Evolutionary conservation across 345 rosid genomes (phyloP).

Genomic region (Pseudoturritis turrita): DNA sequence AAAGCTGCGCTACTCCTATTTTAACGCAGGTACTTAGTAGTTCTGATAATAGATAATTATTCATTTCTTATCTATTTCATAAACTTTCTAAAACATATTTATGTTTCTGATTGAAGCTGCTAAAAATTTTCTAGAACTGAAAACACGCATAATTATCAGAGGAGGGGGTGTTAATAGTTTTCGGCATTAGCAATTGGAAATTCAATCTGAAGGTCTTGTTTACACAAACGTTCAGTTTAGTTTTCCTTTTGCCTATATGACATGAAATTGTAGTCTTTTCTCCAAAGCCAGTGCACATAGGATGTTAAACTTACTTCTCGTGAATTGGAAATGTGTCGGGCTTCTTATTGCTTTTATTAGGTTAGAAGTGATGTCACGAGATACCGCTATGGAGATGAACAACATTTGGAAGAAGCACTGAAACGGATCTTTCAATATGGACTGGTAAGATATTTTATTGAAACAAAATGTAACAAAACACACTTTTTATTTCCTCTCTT

Average conservation of each 20-base stretch:
- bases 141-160: not conserved
- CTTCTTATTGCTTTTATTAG: conserved; percentile 26
- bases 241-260: not conserved
- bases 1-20: conserved; percentile 71
- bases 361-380: conserved; percentile 85
- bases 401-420: conserved; percentile 90
- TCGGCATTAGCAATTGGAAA: not conserved
- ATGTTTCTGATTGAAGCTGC: not conserved
- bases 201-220: not conserved
- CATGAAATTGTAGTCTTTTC: not conserved
- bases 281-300: not conserved
- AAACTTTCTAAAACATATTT: not conserved
- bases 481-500: not conserved
- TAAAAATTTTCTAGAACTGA: not conserved
- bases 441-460: conserved; percentile 45
- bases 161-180: not conserved
- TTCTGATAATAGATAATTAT: not conserved
- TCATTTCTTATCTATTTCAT: not conserved
- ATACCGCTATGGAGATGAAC: conserved; percentile 94
- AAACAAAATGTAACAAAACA: not conserved
- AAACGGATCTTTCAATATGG: conserved; percentile 90
- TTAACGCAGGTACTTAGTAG: conserved; percentile 67
- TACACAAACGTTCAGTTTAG: not conserved
- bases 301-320: not conserved
- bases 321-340: not conserved